Conservation (phyloP, 257 asterid species). For the Nicotiana undulata region DNA sequence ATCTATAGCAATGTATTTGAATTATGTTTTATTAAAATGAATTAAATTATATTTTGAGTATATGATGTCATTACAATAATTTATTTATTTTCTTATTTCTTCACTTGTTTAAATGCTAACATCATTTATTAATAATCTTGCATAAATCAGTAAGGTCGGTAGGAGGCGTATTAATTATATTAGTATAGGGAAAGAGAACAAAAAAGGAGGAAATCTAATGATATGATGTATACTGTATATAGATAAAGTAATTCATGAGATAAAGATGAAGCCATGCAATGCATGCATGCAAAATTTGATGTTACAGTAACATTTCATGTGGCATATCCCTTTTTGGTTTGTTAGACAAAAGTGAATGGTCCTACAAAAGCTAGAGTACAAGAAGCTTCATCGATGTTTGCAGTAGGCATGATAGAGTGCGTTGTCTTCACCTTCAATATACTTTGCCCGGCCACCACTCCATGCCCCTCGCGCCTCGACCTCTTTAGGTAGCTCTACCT, state of each 20-base stretch:
- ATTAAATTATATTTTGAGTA: too few relatives aligned
- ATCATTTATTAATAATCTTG: too few relatives aligned
- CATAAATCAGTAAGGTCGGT: too few relatives aligned
- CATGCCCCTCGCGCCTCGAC: not conserved
- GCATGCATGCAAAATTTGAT: not conserved
- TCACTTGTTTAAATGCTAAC: too few relatives aligned
- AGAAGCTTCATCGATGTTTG: not conserved
- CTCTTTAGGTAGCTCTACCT: not conserved
- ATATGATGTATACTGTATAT: not conserved
- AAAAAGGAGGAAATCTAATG: not conserved
- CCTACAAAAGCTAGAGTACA: not conserved
- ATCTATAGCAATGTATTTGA: too few relatives aligned
- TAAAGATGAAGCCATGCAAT: not conserved
- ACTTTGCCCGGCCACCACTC: not conserved
- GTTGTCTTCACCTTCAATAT: conserved; percentile 7
- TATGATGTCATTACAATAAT: too few relatives aligned
- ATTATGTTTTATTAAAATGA: too few relatives aligned
- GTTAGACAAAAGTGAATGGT: not conserved
- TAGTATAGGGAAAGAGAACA: not conserved
- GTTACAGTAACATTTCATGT: not conserved
- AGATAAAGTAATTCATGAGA: not conserved
- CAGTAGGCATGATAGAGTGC: not conserved
- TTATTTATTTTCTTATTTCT: too few relatives aligned
- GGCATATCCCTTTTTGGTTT: not conserved
- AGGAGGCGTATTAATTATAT: too few relatives aligned